A percentile compares a stretch with the other conserved stretches of the same genome.
These are phyloP conservation scores for Dalbergia cultrata DNA, from an alignment of 306 rosid genomes.

Conservation along the genomic window DNA sequence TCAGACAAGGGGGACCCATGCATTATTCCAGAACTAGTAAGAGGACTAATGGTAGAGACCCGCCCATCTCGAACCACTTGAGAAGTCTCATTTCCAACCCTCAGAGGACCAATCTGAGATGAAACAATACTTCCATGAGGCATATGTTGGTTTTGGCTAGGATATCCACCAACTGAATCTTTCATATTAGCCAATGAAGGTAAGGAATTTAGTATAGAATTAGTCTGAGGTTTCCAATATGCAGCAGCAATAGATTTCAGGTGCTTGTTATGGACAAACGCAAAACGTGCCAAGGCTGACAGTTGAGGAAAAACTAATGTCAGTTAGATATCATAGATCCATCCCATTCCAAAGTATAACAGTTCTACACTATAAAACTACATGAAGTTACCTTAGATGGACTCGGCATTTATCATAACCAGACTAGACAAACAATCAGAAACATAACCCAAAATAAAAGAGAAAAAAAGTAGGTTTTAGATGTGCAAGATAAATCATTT, in stretches of 20 bases:
- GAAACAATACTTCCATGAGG: constrained; percentile 74
- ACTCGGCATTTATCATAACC: not conserved
- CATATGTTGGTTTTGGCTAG: constrained; percentile 63
- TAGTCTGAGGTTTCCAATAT: constrained; percentile 91
- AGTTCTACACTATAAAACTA: constrained; percentile 16
- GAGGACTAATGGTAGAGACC: constrained; percentile 91
- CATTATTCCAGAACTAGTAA: constrained; percentile 82
- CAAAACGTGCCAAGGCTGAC: constrained; percentile 90
- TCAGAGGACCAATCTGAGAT: constrained; percentile 88
- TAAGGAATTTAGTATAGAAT: constrained; percentile 76
- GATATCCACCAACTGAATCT: constrained; percentile 61
- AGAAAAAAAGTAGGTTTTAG: not conserved
- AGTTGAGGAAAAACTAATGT: constrained; percentile 30
- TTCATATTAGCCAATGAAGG: constrained; percentile 81
- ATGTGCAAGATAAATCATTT: constrained; percentile 13
- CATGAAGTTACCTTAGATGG: not conserved
- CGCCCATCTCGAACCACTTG: constrained; percentile 73
- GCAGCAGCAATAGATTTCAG: constrained; percentile 94
- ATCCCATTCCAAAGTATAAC: not conserved
- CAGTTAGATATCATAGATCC: constrained; percentile 19
- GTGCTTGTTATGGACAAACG: constrained; percentile 95
- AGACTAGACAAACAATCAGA: constrained; percentile 8
- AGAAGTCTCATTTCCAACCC: constrained; percentile 81
- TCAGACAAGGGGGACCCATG: constrained; percentile 97
- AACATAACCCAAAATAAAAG: not conserved